Base-by-base conservation (phyloP, 2,329 filamentous ascomycete genomes). In the Phaeosphaeriaceae sp. region DNA sequence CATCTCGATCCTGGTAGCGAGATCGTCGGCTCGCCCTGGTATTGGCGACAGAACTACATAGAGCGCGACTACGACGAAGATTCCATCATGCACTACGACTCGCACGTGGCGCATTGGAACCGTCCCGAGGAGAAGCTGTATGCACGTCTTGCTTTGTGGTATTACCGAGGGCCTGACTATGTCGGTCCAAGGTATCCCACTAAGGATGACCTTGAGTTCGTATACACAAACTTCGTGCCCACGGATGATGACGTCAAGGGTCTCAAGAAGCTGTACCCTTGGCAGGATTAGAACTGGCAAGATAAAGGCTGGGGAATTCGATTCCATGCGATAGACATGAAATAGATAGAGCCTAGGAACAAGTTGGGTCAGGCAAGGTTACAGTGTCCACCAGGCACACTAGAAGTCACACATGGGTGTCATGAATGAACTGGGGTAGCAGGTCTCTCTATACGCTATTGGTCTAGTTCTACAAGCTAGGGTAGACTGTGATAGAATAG, bases 61-160 rank as follows among this genome's bases (percentile, higher is more conserved):
- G 35, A 52, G 2, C 50, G 40, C 6, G 40, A 52, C 24, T 52
- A 52, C n/a, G 35, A 52, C n/a, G 50, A 30, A 3, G 23, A 19
- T 22, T 52, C 50, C 23, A 52, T 52, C 23, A 52, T 52, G 50
- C 40, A 46, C n/a, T 46, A 44, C 50, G 40, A 46, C 24, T 52
- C 50, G 26, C 22, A 52, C 19, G 40, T n/a, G 8, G 22, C 21
- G 6, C 11, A 46, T 22, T 52, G 35, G 35, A 17, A 40, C 6
- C 35, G 35, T 8, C 4, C 24, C 11, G 50, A 52, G 13, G 50
- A 44, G 23, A n/a, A 42, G 23, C 8, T 52, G 35, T 21, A 21
- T 30, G 49, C 32, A 9, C 40, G 35, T n/a, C 26, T 52, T 8
- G 40, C 35, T 9, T n/a, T 26, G 4, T 52, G 50, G 50, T 10